Evolutionary conservation across 495 filamentous ascomycete genomes (phyloP), one percentile per base, ranked within the genome.

Genomic region (Tuber melanosporum): DNA sequence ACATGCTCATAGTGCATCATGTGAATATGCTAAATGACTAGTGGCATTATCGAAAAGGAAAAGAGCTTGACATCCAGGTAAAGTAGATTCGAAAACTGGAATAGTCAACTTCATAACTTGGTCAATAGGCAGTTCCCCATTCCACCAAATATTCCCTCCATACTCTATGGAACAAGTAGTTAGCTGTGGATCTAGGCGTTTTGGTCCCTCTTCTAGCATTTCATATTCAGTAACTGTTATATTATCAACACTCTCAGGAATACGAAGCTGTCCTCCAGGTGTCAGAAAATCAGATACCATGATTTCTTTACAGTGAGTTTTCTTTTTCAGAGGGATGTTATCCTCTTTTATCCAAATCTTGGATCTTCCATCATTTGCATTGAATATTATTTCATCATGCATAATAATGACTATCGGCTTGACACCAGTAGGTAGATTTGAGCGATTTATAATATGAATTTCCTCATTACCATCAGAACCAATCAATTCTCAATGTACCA

Each of bases 271-370:
- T n/a, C 57, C 46, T 8, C 12, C 42, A n/a, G 47, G 14, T 1
- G 73, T 74, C 2, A 69, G 19, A 36, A 74, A n/a, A 1, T 74
- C 73, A 0, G 73, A 74, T 2, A 69, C 73, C 49, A 69, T 74
- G 4, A 74, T 74, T 17, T 32, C 12, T 12, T 69, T 74, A 17
- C 36, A 39, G 1, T 3, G 19, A 0, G 22, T 43, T 26, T 74
- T 74, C 43, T 39, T 43, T 7, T 2, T 15, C 2, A 44, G 12
- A 20, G 9, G 49, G n/a, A 66, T 74, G 2, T 32, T 17, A 2
- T 22, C 14, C 1, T 19, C 32, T 9, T 69, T 43, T 10, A 36
- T 74, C 73, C 19, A 66, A 12, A 62, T 49, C 7, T 74, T 39
- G 9, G 26, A 20, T 3, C 9, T 0, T 9, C 49, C 41, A 74